A percentile compares a stretch with the other conserved stretches of the same genome.
Evolutionary conservation across 208 protist species (phyloP).

Genomic region (Crithidia expoeki): DNA sequence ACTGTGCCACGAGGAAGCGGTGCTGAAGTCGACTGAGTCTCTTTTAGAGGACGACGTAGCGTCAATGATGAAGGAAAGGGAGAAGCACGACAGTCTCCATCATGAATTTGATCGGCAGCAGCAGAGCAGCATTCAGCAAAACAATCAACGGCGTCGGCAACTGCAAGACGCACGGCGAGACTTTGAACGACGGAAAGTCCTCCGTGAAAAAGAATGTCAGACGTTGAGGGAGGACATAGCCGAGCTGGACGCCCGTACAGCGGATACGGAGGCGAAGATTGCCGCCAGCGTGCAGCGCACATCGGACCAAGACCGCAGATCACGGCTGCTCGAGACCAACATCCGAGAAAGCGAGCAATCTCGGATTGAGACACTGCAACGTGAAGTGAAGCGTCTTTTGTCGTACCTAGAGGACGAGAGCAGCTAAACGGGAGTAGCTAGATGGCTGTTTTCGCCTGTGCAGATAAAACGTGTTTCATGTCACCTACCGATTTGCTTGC

Average conservation of each 20-base stretch:
- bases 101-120: not conserved
- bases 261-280: not conserved
- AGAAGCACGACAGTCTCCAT: not conserved
- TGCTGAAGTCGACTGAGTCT: not conserved
- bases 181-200: not conserved
- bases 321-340: not conserved
- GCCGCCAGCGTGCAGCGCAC: conserved; percentile 3
- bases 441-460: not conserved
- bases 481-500: no score
- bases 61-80: not conserved
- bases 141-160: conserved; percentile 2
- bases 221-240: not conserved
- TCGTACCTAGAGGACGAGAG: not conserved
- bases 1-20: conserved; percentile 7
- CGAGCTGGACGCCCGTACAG: not conserved
- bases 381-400: not conserved
- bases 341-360: not conserved
- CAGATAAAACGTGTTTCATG: no score
- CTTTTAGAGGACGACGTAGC: not conserved
- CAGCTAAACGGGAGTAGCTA: not conserved
- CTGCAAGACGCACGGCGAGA: not conserved
- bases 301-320: not conserved
- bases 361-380: conserved; percentile 8
- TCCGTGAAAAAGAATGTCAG: not conserved
- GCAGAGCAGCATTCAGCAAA: not conserved